A percentile compares a stretch with the other conserved stretches of the same genome.
phyloP scores from a whole-genome alignment of 192 early-diverging fungal species.

The Oehlia diaphana region DNA sequence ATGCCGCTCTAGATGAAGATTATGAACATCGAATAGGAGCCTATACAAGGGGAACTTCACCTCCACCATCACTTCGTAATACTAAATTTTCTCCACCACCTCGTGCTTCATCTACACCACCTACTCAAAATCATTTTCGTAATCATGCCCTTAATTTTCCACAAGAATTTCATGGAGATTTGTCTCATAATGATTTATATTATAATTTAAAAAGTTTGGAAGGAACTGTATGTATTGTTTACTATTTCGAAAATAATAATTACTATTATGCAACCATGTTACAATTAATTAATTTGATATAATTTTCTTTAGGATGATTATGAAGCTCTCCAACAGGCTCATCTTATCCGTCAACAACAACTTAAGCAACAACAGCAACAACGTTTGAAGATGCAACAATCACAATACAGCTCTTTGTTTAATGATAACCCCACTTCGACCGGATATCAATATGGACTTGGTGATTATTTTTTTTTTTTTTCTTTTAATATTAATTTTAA shows the following conservation, averaged over 20 bases:
- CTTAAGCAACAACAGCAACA: slow-evolving; percentile 44
- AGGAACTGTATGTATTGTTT: slow-evolving; percentile 34
- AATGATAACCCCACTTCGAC: slow-evolving; percentile 4
- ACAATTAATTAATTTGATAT: too few species aligned
- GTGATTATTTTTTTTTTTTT: slow-evolving; percentile 9
- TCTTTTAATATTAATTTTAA: not conserved
- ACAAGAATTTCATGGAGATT: slow-evolving; percentile 40
- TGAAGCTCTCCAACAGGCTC: slow-evolving; percentile 40
- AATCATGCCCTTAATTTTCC: slow-evolving; percentile 42
- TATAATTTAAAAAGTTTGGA: slow-evolving; percentile 54
- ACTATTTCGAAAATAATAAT: too few species aligned
- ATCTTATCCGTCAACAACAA: slow-evolving; percentile 43
- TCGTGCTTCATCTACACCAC: slow-evolving; percentile 72
- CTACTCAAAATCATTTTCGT: slow-evolving; percentile 49
- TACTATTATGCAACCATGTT: too few species aligned
- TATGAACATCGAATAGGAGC: slow-evolving; percentile 35
- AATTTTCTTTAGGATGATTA: slow-evolving; percentile 40
- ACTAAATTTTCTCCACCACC: slow-evolving; percentile 52
- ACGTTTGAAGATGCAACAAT: slow-evolving; percentile 54
- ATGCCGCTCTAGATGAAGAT: slow-evolving; percentile 67
- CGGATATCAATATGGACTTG: slow-evolving; percentile 28
- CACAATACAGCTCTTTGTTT: slow-evolving; percentile 35
- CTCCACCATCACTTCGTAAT: slow-evolving; percentile 40
- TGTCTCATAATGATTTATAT: slow-evolving; percentile 43
- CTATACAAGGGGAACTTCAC: slow-evolving; percentile 28